Percentiles rank a stretch among this genome's conserved stretches.
Conservation (phyloP, 1,284 basidiomycete species). For the Jaminaea rosea region DNA sequence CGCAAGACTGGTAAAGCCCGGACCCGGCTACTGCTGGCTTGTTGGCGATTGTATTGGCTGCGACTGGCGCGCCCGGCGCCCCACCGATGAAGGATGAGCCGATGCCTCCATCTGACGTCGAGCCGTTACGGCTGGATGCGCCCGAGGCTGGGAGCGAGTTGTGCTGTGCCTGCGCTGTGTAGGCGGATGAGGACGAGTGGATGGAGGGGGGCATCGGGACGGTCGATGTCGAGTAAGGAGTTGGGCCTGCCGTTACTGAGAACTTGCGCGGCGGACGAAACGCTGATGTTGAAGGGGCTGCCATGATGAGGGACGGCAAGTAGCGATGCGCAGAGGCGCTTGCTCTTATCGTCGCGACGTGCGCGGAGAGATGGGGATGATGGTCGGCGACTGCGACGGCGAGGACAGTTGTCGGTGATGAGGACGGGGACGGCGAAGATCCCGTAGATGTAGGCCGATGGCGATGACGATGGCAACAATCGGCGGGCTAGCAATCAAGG, state of each 20-base stretch:
- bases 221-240: background rate
- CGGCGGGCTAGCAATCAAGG: too few relatives aligned
- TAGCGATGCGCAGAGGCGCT: too few relatives aligned
- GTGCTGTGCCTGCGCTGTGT: background rate
- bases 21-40: slow-evolving; percentile 37
- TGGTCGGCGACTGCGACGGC: too few relatives aligned
- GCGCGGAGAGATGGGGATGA: too few relatives aligned
- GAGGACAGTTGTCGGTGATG: too few relatives aligned
- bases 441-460: too few relatives aligned
- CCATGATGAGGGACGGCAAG: too few relatives aligned
- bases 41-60: slow-evolving; percentile 39
- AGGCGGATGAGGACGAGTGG: background rate
- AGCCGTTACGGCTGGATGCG: background rate
- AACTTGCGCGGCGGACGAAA: slow-evolving; percentile 5
- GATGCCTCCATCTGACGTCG: slow-evolving; percentile 30
- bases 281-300: slow-evolving; percentile 3
- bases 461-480: too few relatives aligned
- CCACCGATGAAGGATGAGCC: slow-evolving; percentile 26
- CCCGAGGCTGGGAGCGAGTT: background rate
- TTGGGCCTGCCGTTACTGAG: background rate
- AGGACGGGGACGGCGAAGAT: too few relatives aligned
- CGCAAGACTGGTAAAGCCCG: slow-evolving; percentile 49
- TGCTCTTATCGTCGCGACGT: too few relatives aligned
- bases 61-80: slow-evolving; percentile 29
- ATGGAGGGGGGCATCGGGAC: background rate